phyloP scores from a whole-genome alignment of 2,329 filamentous ascomycete genomes.

The Colletotrichum sp. region DNA sequence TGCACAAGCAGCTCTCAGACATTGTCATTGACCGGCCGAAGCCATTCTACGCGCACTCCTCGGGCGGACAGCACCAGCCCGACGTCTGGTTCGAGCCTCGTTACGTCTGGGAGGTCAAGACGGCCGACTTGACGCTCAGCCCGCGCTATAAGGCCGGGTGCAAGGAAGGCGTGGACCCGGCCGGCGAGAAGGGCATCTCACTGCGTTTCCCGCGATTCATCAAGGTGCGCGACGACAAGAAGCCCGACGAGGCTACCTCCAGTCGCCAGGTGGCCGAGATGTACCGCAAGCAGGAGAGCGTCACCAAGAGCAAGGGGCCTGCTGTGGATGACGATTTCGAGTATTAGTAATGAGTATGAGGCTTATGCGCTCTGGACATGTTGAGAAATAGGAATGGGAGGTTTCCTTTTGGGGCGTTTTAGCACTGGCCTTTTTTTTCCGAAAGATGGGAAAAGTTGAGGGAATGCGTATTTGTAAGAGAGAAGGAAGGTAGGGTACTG shows the following conservation, averaged over 20 bases:
- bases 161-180: slow-evolving; percentile 76
- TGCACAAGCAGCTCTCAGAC: slow-evolving; percentile 76
- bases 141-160: slow-evolving; percentile 92
- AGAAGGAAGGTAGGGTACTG: not conserved
- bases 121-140: slow-evolving; percentile 90
- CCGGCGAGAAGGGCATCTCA: slow-evolving; percentile 79
- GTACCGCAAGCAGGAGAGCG: slow-evolving; percentile 94
- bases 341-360: slow-evolving; percentile 68
- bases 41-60: slow-evolving; percentile 90
- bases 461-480: not conserved
- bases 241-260: slow-evolving; percentile 86
- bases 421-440: not conserved
- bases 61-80: slow-evolving; percentile 87
- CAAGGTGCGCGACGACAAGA: slow-evolving; percentile 92
- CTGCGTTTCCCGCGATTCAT: slow-evolving; percentile 94
- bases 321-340: slow-evolving; percentile 97
- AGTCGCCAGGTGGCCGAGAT: slow-evolving; percentile 91
- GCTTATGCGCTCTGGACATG: not conserved
- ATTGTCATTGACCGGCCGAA: slow-evolving; percentile 89
- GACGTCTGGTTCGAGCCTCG: slow-evolving; percentile 98
- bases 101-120: slow-evolving; percentile 97
- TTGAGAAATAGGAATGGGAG: not conserved
- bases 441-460: not conserved
- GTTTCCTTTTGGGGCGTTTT: not conserved
- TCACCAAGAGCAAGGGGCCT: slow-evolving; percentile 83